These are phyloP conservation scores for Erodium moschatum DNA, from an alignment of 441 rosid genomes.

Conservation along the genomic window DNA sequence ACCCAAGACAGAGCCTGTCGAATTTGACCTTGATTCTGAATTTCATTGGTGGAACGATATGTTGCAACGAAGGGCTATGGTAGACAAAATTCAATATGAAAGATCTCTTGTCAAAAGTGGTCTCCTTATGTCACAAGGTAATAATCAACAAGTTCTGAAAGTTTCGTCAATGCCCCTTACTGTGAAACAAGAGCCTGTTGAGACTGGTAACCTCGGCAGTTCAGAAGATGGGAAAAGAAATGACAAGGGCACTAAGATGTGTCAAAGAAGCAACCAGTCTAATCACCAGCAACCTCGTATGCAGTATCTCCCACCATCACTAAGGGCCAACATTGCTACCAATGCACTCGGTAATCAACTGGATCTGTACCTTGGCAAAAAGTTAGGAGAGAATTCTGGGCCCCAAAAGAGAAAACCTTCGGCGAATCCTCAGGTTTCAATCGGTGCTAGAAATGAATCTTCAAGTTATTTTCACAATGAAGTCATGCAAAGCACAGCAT, in stretches of 20 bases:
- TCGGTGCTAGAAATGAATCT: conserved; percentile 4
- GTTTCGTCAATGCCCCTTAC: not conserved
- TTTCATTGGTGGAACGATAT: conserved; percentile 8
- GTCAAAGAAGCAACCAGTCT: conserved; percentile 10
- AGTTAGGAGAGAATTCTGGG: conserved; percentile 4
- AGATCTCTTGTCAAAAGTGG: conserved; percentile 11
- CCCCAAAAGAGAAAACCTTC: conserved; percentile 17
- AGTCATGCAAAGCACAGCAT: conserved; percentile 12
- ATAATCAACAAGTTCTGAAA: conserved; percentile 2
- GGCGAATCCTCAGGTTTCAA: conserved; percentile 14
- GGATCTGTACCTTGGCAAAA: conserved; percentile 8
- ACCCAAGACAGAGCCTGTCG: conserved; percentile 24
- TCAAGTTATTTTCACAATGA: conserved; percentile 4
- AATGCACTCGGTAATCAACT: not conserved
- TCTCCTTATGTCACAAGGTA: not conserved
- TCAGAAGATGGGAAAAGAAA: conserved; percentile 8
- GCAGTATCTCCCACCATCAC: conserved; percentile 8
- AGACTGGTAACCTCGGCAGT: conserved; percentile 10
- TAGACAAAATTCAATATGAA: conserved; percentile 10
- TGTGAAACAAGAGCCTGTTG: conserved; percentile 16
- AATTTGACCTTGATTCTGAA: conserved; percentile 17
- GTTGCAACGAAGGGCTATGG: conserved; percentile 6
- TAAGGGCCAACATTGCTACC: not conserved
- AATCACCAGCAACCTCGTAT: conserved; percentile 8
- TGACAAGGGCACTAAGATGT: not conserved